Conservation (phyloP, 2,329 filamentous ascomycete genomes). For the Fusarium siculi region DNA sequence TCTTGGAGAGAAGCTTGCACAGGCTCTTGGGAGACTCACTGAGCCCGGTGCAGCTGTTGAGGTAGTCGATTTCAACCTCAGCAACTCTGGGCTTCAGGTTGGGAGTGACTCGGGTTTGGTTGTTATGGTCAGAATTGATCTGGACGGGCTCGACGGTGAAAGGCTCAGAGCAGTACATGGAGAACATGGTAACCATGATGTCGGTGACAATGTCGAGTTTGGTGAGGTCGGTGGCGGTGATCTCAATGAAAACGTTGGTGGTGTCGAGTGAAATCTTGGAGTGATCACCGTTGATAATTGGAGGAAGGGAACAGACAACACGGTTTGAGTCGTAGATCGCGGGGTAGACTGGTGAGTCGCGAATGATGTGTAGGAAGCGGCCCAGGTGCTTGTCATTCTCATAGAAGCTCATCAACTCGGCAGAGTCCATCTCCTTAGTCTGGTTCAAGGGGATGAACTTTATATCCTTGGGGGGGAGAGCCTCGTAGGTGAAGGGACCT, state of each 20-base stretch:
- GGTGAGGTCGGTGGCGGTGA: conserved; percentile 94
- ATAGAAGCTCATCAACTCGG: conserved; percentile 93
- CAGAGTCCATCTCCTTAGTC: conserved; percentile 84
- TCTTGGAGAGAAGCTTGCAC: conserved; percentile 83
- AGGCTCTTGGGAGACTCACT: conserved; percentile 78
- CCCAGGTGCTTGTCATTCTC: conserved; percentile 93
- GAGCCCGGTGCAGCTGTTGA: conserved; percentile 92
- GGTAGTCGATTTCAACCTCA: conserved; percentile 88
- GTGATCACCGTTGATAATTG: conserved; percentile 97
- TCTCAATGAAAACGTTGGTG: conserved; percentile 95
- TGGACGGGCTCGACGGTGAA: conserved; percentile 96
- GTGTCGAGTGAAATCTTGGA: conserved; percentile 95
- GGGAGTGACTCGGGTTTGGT: conserved; percentile 82
- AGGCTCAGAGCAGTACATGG: conserved; percentile 83
- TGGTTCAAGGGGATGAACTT: conserved; percentile 93
- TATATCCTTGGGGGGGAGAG: conserved; percentile 89
- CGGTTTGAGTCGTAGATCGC: conserved; percentile 93
- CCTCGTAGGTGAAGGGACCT: conserved; percentile 97
- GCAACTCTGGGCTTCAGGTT: conserved; percentile 80
- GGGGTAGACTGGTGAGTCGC: conserved; percentile 92
- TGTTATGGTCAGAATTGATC: conserved; percentile 92
- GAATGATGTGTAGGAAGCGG: conserved; percentile 92
- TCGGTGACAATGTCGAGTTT: conserved; percentile 97
- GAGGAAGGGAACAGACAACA: conserved; percentile 90
- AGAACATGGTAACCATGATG: conserved; percentile 98